A percentile compares a stretch with the other conserved stretches of the same genome.
Evolutionary conservation across 768 basidiomycete genomes (phyloP).

Genomic region (Auriculariales sp.): DNA sequence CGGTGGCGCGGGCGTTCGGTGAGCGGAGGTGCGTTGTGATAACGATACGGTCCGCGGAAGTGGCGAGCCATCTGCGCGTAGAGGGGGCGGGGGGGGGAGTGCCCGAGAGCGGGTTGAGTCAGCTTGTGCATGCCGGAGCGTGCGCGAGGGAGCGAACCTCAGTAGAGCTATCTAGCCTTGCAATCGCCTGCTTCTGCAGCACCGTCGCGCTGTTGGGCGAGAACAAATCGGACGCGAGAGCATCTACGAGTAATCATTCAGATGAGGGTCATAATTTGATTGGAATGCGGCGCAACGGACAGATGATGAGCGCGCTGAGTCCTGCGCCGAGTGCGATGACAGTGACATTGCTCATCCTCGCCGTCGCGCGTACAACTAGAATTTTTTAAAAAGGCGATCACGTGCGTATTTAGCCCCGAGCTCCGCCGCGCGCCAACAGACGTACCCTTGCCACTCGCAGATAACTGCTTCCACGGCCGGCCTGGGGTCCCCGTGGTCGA

Average conservation of each 20-base stretch:
- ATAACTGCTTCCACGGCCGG: conserved; percentile 64
- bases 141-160: conserved; percentile 19
- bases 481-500: conserved; percentile 35
- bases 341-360: conserved; percentile 34
- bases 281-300: too few relatives aligned
- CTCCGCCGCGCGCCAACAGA: not conserved
- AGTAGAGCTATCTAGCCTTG: conserved; percentile 31
- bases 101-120: too few relatives aligned
- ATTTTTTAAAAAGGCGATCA: too few relatives aligned
- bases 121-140: not conserved
- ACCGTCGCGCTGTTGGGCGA: conserved; percentile 83
- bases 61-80: conserved; percentile 47
- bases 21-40: conserved; percentile 77
- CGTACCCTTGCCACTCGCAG: conserved; percentile 61
- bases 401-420: conserved; percentile 18
- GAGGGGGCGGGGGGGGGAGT: conserved; percentile 5
- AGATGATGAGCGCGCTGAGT: conserved; percentile 57
- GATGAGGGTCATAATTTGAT: too few relatives aligned
- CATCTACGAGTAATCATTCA: conserved; percentile 19
- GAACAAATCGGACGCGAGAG: conserved; percentile 69
- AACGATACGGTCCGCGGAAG: conserved; percentile 49
- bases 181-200: conserved; percentile 48
- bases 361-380: conserved; percentile 41
- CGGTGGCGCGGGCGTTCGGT: conserved; percentile 62
- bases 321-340: conserved; percentile 67